Percentiles rank a stretch among this genome's conserved stretches.
Conservation (phyloP, 768 basidiomycete species). For the Tylopilus balloui region DNA sequence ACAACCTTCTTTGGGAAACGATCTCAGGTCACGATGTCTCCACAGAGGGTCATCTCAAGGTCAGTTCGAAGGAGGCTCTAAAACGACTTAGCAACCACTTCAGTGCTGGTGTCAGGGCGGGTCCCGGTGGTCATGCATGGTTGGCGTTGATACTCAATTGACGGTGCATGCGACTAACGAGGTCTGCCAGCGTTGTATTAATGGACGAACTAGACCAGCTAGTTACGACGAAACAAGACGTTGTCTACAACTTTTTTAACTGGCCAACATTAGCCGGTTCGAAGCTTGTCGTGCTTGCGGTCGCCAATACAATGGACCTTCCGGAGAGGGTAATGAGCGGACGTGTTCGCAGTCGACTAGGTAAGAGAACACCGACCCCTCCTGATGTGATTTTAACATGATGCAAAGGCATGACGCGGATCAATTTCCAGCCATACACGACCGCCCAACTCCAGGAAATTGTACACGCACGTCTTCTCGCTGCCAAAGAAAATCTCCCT, state of each 20-base stretch:
- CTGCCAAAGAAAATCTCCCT: slow-evolving; percentile 47
- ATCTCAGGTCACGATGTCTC: slow-evolving; percentile 75
- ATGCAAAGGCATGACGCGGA: slow-evolving; percentile 73
- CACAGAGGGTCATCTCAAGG: slow-evolving; percentile 57
- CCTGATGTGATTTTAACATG: background rate
- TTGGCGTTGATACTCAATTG: slow-evolving; percentile 34
- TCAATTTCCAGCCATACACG: slow-evolving; percentile 89
- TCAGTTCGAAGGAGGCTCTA: slow-evolving; percentile 78
- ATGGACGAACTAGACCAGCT: slow-evolving; percentile 99
- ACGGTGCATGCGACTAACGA: background rate
- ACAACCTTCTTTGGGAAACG: slow-evolving; percentile 87
- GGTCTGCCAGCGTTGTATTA: slow-evolving; percentile 71
- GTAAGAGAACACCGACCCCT: slow-evolving; percentile 39
- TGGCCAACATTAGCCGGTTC: slow-evolving; percentile 92
- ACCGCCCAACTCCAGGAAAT: slow-evolving; percentile 78
- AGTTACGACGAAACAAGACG: slow-evolving; percentile 93
- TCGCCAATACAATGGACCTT: slow-evolving; percentile 97
- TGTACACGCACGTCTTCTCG: slow-evolving; percentile 73
- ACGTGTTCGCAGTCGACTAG: slow-evolving; percentile 86
- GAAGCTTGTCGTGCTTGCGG: slow-evolving; percentile 90
- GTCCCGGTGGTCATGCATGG: slow-evolving; percentile 89
- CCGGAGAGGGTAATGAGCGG: slow-evolving; percentile 92
- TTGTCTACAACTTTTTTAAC: slow-evolving; percentile 99
- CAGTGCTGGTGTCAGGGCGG: slow-evolving; percentile 52
- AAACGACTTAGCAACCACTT: slow-evolving; percentile 78